Conservation (phyloP, 1,284 basidiomycete species). For the Ustilago cynodontis region DNA sequence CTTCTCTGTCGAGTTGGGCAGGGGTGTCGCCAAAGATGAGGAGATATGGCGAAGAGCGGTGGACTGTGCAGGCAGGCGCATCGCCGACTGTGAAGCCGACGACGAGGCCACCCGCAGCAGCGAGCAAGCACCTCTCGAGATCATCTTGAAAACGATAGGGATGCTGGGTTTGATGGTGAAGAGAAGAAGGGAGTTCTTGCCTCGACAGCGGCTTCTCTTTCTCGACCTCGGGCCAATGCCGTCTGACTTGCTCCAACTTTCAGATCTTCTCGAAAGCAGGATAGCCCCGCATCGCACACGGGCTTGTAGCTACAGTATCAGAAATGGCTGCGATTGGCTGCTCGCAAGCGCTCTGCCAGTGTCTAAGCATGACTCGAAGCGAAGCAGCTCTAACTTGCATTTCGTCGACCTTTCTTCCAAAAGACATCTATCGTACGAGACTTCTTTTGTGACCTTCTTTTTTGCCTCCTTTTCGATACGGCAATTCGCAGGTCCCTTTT, state of each 20-base stretch:
- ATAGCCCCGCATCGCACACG: conserved; percentile 25
- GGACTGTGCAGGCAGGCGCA: conserved; percentile 21
- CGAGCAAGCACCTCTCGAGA: conserved; percentile 42
- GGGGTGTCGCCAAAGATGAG: conserved; percentile 16
- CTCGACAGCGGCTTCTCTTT: not conserved
- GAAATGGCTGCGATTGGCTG: conserved; percentile 14
- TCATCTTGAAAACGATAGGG: conserved; percentile 28
- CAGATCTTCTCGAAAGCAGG: conserved; percentile 7
- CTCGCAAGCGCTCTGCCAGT: not conserved
- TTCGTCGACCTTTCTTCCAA: not conserved
- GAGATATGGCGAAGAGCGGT: conserved; percentile 11
- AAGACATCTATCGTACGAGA: conserved; percentile 1
- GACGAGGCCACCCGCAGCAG: conserved; percentile 32
- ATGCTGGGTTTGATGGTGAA: conserved; percentile 2
- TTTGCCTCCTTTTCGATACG: too few relatives aligned
- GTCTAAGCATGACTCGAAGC: conserved; percentile 27
- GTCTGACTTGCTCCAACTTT: conserved; percentile 9
- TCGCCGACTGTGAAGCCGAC: conserved; percentile 25
- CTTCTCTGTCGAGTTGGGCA: conserved; percentile 40
- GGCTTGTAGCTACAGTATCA: conserved; percentile 16
- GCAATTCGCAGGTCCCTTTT: too few relatives aligned
- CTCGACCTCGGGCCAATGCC: too few relatives aligned
- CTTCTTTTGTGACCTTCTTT: not conserved
- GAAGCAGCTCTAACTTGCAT: not conserved
- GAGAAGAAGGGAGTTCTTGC: not conserved